Conservation (phyloP, 139 green algal species). For the Closterium sp. region DNA sequence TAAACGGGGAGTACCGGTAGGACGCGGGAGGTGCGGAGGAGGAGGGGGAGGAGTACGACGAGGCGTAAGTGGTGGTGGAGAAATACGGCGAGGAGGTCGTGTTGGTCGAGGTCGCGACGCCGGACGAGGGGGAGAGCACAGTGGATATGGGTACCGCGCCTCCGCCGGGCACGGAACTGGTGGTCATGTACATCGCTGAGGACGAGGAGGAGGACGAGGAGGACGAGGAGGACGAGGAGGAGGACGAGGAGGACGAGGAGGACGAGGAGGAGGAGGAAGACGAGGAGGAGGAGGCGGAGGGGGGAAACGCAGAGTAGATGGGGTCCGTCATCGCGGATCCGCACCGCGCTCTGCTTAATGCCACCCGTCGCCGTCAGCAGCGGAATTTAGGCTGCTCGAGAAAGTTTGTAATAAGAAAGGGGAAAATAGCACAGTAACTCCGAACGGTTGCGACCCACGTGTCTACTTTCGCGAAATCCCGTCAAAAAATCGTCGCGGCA, state of each 20-base stretch:
- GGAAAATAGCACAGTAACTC: not conserved
- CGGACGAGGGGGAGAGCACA: not conserved
- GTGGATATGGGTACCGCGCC: not conserved
- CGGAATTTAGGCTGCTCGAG: not conserved
- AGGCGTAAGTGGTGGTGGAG: not conserved
- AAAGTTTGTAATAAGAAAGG: not conserved
- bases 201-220: not conserved
- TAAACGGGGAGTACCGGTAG: conserved; percentile 29
- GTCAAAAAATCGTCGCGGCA: not conserved
- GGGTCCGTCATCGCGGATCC: not conserved
- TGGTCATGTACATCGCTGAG: not conserved
- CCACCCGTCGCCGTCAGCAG: not conserved
- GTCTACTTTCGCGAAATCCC: not conserved
- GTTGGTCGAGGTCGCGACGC: not conserved
- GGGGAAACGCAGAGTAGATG: not conserved
- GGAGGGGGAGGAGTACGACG: not conserved
- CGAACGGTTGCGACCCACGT: not conserved
- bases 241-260: not conserved
- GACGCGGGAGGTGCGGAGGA: not conserved
- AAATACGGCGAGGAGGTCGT: not conserved
- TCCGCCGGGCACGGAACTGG: not conserved
- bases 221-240: not conserved
- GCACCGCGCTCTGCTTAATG: not conserved
- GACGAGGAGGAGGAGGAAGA: too few species aligned
- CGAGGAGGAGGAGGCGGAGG: too few species aligned